Evolutionary conservation across 257 asterid species (phyloP), one percentile per base, ranked within the genome.

Genomic region (Coffea canephora): DNA sequence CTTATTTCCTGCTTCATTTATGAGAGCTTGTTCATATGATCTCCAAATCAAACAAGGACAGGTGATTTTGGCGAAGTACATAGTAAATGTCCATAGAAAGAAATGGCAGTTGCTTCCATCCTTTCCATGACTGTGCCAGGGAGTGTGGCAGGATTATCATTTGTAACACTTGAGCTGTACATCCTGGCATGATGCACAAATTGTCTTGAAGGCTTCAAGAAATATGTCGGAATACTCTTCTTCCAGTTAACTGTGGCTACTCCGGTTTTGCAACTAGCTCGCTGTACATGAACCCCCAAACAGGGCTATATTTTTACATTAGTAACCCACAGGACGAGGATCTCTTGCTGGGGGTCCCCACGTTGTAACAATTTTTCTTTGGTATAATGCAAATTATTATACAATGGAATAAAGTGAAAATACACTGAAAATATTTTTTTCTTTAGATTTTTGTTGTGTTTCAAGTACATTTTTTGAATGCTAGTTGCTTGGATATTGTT

Each of bases 11-110:
- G 19, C 67, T 52, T 9, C 48, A 54, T 46, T 16, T 34, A 1
- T 75, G 1, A 57, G 78, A 41, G 70, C 41, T 21, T 57, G 65
- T 21, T 75, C 18, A 36, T 62, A 31, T 73, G 78, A 23, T 75
- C 14, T 59, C 65, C 41, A n/a, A 6, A 8, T 57, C 3, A 14
- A 14, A 52, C 57, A 54, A 27, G 27, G n/a, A 55, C 55, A 34
- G 8, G 25, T 39, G 14, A 23, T n/a, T 73, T 16, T 3, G 14
- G 31, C 16, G 55, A 59, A 21, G 55, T 75, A 31, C 78, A 1
- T 23, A 39, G 9, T 15, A 39, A n/a, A 59, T 39, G 19, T 48
- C 45, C 41, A 11, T 16, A 7, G 57, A 36, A 66, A 45, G 69
- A 61, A 41, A 18, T 21, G 2, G 46, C 36, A 23, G 61, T 8